phyloP scores from a whole-genome alignment of 495 filamentous ascomycete genomes.

The Penicillium egyptiacum region DNA sequence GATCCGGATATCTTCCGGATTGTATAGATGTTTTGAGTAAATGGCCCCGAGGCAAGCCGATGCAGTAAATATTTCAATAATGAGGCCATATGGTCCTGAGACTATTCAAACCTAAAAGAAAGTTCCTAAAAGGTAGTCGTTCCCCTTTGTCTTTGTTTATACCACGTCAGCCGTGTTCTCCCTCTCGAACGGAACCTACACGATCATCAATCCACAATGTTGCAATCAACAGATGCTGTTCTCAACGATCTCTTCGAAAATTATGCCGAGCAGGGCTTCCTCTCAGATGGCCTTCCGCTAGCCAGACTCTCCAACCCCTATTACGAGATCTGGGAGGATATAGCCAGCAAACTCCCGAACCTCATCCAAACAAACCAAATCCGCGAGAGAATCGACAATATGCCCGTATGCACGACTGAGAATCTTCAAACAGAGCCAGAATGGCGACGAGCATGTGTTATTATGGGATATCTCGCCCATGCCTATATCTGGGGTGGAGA shows the following conservation, averaged over 20 bases:
- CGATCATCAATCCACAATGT: constrained; percentile 55
- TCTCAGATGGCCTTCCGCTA: constrained; percentile 75
- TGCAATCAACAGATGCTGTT: constrained; percentile 64
- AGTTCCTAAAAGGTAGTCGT: not conserved
- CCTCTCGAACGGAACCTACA: constrained; percentile 3
- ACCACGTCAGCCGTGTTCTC: not conserved
- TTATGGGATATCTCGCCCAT: constrained; percentile 85
- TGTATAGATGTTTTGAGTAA: constrained; percentile 23
- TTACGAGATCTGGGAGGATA: constrained; percentile 85
- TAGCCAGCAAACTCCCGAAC: constrained; percentile 72
- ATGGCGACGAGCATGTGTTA: constrained; percentile 86
- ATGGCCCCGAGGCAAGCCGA: constrained; percentile 23
- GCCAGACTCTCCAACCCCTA: constrained; percentile 73
- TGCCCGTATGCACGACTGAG: constrained; percentile 76
- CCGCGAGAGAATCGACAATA: constrained; percentile 66
- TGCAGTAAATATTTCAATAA: not conserved
- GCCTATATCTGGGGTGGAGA: constrained; percentile 95
- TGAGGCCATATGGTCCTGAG: not conserved
- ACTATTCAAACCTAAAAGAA: not conserved
- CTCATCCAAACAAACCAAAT: constrained; percentile 75
- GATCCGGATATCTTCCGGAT: constrained; percentile 25
- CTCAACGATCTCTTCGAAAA: constrained; percentile 52
- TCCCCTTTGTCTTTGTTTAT: not conserved
- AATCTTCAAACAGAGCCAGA: constrained; percentile 74
- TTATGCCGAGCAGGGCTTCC: constrained; percentile 83